These are phyloP conservation scores for Xylariales sp. DNA, from an alignment of 2,329 filamentous ascomycete species.

Conservation along the genomic window DNA sequence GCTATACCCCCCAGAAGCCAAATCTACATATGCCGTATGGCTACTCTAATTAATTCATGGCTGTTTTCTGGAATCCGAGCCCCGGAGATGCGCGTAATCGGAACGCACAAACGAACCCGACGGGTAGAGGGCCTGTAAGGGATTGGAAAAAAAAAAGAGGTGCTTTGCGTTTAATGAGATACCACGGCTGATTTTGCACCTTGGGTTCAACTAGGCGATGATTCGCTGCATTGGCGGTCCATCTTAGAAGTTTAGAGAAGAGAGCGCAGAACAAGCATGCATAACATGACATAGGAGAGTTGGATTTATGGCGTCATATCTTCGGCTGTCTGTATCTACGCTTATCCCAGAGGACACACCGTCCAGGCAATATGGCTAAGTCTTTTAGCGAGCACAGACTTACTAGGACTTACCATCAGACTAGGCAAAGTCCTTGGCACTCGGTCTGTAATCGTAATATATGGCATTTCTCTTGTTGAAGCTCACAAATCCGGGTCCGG, in stretches of 20 bases:
- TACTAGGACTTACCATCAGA: background rate
- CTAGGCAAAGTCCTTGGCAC: background rate
- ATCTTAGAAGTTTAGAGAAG: background rate
- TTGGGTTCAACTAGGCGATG: background rate
- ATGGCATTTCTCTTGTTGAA: background rate
- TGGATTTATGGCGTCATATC: background rate
- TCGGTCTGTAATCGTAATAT: constrained; percentile 2
- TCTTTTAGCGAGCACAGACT: background rate
- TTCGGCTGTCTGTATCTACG: background rate
- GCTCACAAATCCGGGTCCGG: background rate
- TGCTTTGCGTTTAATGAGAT: constrained; percentile 22
- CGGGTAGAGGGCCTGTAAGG: background rate
- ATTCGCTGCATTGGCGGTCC: constrained; percentile 1
- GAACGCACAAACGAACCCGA: background rate
- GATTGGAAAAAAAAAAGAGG: constrained; percentile 4
- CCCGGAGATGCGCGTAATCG: background rate
- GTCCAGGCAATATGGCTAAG: background rate
- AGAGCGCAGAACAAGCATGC: constrained; percentile 1
- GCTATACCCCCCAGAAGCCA: background rate
- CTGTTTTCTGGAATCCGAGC: background rate
- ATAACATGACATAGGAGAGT: background rate
- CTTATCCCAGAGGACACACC: background rate
- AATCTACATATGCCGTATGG: background rate
- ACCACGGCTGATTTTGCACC: constrained; percentile 16
- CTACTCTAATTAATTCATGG: background rate